Conservation (phyloP, 2,329 filamentous ascomycete genomes). For the Aspergillus sp. region DNA sequence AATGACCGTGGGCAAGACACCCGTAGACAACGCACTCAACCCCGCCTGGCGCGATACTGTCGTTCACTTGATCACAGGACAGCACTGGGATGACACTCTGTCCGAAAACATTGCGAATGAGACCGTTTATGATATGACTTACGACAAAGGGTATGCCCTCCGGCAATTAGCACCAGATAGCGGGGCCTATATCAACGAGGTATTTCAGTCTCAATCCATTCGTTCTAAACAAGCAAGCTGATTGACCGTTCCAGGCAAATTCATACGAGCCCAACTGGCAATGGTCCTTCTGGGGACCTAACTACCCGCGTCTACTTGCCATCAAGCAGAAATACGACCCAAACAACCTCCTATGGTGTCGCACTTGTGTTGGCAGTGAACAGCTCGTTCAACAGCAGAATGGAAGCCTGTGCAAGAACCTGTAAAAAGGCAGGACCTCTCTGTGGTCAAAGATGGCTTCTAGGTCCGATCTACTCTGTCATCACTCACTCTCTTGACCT, state of each 20-base stretch:
- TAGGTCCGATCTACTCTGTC: too few species aligned
- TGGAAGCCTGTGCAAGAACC: too few species aligned
- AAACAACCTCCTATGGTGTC: slow-evolving; percentile 18
- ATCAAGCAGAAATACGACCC: slow-evolving; percentile 23
- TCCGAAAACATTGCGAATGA: slow-evolving; percentile 1
- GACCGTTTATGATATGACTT: slow-evolving; percentile 13
- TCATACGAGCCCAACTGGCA: slow-evolving; percentile 14
- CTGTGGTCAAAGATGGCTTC: too few species aligned
- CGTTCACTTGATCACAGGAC: slow-evolving; percentile 14
- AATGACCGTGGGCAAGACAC: slow-evolving; percentile 12
- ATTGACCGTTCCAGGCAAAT: slow-evolving; percentile 10
- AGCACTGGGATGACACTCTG: slow-evolving; percentile 13
- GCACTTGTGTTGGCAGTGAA: slow-evolving; percentile 28
- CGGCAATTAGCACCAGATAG: slow-evolving; percentile 23
- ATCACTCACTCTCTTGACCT: too few species aligned
- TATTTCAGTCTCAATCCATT: not conserved
- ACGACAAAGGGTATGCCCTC: slow-evolving; percentile 19
- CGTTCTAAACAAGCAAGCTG: too few species aligned
- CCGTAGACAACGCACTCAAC: slow-evolving; percentile 16
- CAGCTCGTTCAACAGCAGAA: too few species aligned
- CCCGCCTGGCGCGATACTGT: slow-evolving; percentile 19
- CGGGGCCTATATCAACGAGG: slow-evolving; percentile 33
- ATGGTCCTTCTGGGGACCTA: slow-evolving; percentile 20
- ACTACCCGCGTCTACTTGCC: slow-evolving; percentile 15
- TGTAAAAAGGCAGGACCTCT: too few species aligned